Base-by-base conservation (phyloP, 2,329 filamentous ascomycete genomes). In the Biscogniauxia sp. region DNA sequence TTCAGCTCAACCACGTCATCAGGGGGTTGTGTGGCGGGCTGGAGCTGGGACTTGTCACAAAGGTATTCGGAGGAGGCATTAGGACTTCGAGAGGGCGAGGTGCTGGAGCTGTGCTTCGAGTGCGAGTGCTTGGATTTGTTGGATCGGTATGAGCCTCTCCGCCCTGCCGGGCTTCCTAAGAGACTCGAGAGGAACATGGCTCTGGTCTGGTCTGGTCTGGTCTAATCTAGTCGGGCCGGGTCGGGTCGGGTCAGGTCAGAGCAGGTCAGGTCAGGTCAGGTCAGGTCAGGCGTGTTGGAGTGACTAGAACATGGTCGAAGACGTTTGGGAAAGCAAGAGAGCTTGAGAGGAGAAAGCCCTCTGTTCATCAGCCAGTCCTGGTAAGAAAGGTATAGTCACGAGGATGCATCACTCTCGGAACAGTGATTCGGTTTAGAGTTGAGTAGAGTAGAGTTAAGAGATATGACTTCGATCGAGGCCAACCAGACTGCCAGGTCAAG, bases 1-100 rank as follows among this genome's bases (percentile, higher is more conserved):
- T 94, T 94, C 54, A 94, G 81, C 61, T 89, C 85, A 66, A 84
- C 80, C 23, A 93, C 80, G 68, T 92, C 84, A 49, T 84, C 83
- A 41, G 83, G 78, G 61, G 88, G 84, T 65, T 78, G 76, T 7
- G 75, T 73, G 23, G 79, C 65, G 52, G 78, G 77, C 20, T 72
- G 73, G 25, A 88, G 78, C 68, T 88, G 82, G 32, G 80, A 72
- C 64, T 84, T 83, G 62, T 86, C 82, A 68, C 78, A 76, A 66
- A 88, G 85, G 70, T 82, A 86, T 53, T 80, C 79, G 60, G 75
- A 67, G 20, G 61, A 49, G 49, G 65, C 60, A 45, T 74, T 71
- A 61, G 53, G 45, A 19, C 63, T 59, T 49, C 55, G 68, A 5
- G 66, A 62, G n/a, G 64, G 66, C 41, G 65, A 63, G 6, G 28